Conservation (phyloP, 2,329 filamentous ascomycete genomes). For the Boeremia exigua region DNA sequence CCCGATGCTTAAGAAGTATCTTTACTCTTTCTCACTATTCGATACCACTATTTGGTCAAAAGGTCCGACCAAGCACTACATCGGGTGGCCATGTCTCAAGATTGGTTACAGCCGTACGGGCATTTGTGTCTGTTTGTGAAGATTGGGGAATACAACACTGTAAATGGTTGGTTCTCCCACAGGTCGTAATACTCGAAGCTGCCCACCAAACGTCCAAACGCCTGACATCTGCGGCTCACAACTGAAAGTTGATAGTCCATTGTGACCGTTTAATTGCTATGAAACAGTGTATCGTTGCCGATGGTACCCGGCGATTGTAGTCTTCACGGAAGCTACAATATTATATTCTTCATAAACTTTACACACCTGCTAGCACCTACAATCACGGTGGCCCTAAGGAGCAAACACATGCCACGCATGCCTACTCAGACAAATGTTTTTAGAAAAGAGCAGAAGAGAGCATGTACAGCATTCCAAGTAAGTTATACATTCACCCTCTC, state of each 20-base stretch:
- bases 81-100: neutral
- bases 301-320: neutral
- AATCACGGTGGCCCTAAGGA: neutral
- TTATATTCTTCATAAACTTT: too few species aligned
- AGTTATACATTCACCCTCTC: neutral
- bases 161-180: neutral
- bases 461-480: conserved; percentile 3
- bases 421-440: neutral
- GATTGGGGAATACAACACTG: neutral
- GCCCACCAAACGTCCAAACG: neutral
- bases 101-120: conserved; percentile 1
- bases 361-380: neutral
- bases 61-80: too few species aligned
- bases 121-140: neutral
- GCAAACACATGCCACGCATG: neutral
- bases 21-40: neutral
- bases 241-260: neutral
- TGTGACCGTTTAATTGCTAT: neutral
- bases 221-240: neutral
- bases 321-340: neutral
- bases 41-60: too few species aligned
- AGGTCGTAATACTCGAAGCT: neutral
- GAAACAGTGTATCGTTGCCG: conserved; percentile 1
- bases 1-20: too few species aligned
- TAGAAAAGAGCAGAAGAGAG: neutral